These are phyloP conservation scores for Macrophomina phaseolina DNA, from an alignment of 2,329 filamentous ascomycete species.

Conservation along the genomic window DNA sequence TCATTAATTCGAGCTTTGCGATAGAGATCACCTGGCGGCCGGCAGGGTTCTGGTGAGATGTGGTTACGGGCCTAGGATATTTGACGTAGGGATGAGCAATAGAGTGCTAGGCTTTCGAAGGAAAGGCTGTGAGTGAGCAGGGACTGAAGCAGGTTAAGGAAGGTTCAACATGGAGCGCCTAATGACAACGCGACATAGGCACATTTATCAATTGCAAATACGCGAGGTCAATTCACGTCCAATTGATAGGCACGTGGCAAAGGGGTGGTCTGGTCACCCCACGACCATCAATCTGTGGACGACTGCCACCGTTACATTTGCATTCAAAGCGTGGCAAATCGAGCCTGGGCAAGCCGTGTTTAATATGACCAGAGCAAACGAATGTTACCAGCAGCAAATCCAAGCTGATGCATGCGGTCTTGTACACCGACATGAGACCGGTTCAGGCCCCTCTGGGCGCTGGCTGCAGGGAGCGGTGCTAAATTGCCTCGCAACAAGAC, in stretches of 20 bases:
- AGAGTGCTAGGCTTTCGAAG: not conserved
- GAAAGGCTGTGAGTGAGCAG: not conserved
- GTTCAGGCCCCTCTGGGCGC: not conserved
- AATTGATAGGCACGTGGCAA: not conserved
- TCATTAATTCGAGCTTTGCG: not conserved
- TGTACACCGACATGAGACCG: slow-evolving; percentile 1
- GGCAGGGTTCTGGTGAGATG: not conserved
- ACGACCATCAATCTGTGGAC: not conserved
- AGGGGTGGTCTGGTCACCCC: not conserved
- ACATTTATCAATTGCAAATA: not conserved
- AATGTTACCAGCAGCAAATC: not conserved
- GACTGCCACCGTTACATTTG: not conserved
- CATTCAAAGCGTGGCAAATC: not conserved
- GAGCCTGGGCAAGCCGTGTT: not conserved
- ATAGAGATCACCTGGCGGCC: not conserved
- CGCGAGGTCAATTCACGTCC: not conserved
- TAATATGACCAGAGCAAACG: not conserved
- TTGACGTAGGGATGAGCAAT: not conserved
- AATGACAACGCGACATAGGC: not conserved
- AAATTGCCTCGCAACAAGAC: not conserved
- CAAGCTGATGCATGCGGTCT: not conserved
- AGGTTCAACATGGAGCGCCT: not conserved
- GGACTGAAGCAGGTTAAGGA: not conserved
- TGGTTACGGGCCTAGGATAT: not conserved
- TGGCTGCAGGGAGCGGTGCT: not conserved